These are phyloP conservation scores for Paramecium caudatum DNA, from an alignment of 73 alveolate species.

Conservation along the genomic window DNA sequence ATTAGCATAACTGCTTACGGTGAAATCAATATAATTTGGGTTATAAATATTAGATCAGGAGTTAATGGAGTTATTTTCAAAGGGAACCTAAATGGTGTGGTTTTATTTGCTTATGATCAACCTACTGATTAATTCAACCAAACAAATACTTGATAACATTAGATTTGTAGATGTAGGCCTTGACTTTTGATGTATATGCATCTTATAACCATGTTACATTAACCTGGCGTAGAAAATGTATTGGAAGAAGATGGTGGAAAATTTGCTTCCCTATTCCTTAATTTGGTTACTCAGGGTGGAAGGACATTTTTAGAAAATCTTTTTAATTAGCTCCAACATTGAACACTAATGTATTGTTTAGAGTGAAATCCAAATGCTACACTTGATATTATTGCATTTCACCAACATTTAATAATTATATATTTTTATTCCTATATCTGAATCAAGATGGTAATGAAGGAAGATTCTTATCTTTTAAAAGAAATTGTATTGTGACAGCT, in stretches of 20 bases:
- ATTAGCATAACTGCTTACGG: not conserved
- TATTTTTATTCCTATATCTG: too few relatives aligned
- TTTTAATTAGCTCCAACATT: not conserved
- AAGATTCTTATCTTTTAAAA: too few relatives aligned
- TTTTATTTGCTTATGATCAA: not conserved
- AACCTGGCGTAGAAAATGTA: not conserved
- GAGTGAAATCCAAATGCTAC: not conserved
- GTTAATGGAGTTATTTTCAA: not conserved
- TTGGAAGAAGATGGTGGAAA: constrained; percentile 5
- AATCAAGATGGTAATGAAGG: too few relatives aligned
- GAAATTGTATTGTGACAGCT: too few relatives aligned
- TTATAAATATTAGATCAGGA: not conserved
- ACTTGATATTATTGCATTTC: too few relatives aligned
- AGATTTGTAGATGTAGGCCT: not conserved
- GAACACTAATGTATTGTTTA: not conserved
- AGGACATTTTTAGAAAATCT: not conserved
- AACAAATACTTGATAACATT: not conserved
- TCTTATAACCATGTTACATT: not conserved
- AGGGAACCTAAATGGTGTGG: not conserved
- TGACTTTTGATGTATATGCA: constrained; percentile 13
- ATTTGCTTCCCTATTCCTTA: not conserved
- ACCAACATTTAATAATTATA: too few relatives aligned
- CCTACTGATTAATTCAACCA: not conserved
- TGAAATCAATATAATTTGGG: not conserved
- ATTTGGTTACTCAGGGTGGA: not conserved